Evolutionary conservation across 768 basidiomycete species (phyloP), one percentile per base, ranked within the genome.

Genomic region (Kwoniella sp.): DNA sequence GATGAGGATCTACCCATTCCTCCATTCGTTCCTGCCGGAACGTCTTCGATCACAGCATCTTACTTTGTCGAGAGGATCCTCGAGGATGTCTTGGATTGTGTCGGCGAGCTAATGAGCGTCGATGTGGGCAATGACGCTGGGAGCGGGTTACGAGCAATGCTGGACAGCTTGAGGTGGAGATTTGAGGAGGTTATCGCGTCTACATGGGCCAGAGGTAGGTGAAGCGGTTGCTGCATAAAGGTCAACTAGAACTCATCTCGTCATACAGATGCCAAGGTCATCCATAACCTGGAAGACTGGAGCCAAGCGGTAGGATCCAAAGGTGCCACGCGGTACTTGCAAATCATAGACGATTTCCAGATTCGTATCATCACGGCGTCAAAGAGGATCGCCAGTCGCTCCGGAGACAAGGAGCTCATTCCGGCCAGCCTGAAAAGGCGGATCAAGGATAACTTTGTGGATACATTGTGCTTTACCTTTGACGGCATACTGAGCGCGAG

Each of bases 281-380:
- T 98, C 65, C 85, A 89, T 73, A 77, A 83, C 49, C 79, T 98
- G 23, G 95, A 99, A 66, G 82, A 81, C n/a, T 98, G 92, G 90
- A 75, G 79, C 2, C 77, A 31, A 27, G 46, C 46, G 31, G 11
- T 53, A 7, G 34, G 58, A 82, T 82, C 42, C 81, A 60, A 65
- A 50, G 54, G 50, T 14, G 45, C 83, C 1, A 90, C 89, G 0
- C 78, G 81, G 46, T 89, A 87, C 62, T 80, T 92, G 32, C 76
- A 79, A n/a, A 80, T 85, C 56, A 80, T 95, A 48, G 86, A 88
- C 56, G 74, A 81, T 1, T 91, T 89, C 76, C 89, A 95, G 72
- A 47, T 55, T 15, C 62, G 65, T 1, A 36, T 69, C 5, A 31
- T 57, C 4, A 45, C 38, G 5, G 59, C 67, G 1, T 43, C 58